Evolutionary conservation across 371 early-diverging fungal species (phyloP).

Genomic region (Mortierella sp.): DNA sequence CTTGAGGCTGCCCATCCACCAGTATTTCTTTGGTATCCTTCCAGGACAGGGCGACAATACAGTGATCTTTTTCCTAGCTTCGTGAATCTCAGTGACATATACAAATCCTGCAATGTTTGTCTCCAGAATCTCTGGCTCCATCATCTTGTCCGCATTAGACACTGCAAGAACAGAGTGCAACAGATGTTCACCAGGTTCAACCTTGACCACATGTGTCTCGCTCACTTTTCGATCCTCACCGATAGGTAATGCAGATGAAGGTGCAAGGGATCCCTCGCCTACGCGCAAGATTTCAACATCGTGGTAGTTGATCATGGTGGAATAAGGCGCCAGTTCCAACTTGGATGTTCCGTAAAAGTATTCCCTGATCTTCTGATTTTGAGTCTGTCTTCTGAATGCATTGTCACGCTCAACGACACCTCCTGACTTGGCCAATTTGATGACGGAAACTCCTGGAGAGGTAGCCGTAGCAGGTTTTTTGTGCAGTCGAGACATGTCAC

Average conservation of each 20-base stretch:
- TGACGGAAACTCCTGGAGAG: slow-evolving; percentile 62
- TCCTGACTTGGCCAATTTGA: slow-evolving; percentile 93
- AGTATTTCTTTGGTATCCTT: slow-evolving; percentile 82
- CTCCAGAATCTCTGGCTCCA: slow-evolving; percentile 75
- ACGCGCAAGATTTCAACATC: slow-evolving; percentile 85
- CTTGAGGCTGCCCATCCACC: slow-evolving; percentile 86
- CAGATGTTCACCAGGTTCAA: slow-evolving; percentile 86
- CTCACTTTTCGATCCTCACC: slow-evolving; percentile 84
- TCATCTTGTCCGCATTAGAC: slow-evolving; percentile 68
- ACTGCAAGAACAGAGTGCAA: slow-evolving; percentile 91
- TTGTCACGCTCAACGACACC: slow-evolving; percentile 92
- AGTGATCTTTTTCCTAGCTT: slow-evolving; percentile 79
- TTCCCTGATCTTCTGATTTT: slow-evolving; percentile 82
- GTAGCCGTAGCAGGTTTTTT: slow-evolving; percentile 23
- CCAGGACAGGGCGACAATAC: slow-evolving; percentile 91
- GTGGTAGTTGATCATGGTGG: slow-evolving; percentile 78
- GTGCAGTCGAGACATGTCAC: slow-evolving; percentile 75
- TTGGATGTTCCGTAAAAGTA: slow-evolving; percentile 94
- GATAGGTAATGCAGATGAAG: slow-evolving; percentile 91
- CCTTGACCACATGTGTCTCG: slow-evolving; percentile 81
- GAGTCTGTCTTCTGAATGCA: slow-evolving; percentile 71
- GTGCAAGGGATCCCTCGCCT: slow-evolving; percentile 87
- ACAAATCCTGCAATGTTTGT: slow-evolving; percentile 88
- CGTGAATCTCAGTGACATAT: slow-evolving; percentile 90
- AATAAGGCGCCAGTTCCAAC: slow-evolving; percentile 83